Conservation (phyloP, 2,329 filamentous ascomycete genomes). For the Alternaria gaisen region DNA sequence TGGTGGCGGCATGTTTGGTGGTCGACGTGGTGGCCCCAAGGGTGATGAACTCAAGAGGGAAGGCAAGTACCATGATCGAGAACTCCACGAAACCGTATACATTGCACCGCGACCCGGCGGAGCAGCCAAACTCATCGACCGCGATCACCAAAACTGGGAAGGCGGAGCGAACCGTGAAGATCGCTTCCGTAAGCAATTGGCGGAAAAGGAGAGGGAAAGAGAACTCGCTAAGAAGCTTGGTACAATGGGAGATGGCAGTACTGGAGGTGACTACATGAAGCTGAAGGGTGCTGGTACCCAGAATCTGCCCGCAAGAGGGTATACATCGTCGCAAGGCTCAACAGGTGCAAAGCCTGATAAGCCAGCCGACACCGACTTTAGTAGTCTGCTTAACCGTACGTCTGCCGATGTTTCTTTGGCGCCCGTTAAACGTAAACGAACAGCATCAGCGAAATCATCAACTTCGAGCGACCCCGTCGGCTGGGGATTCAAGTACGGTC, state of each 20-base stretch:
- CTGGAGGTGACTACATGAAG: conserved; percentile 76
- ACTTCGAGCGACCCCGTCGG: conserved; percentile 52
- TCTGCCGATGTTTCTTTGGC: conserved; percentile 54
- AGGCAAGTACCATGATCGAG: conserved; percentile 63
- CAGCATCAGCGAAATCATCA: conserved; percentile 41
- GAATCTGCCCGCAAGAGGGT: conserved; percentile 30
- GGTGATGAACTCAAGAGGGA: conserved; percentile 42
- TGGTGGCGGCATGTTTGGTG: conserved; percentile 44
- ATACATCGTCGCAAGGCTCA: conserved; percentile 28
- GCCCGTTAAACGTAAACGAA: conserved; percentile 56
- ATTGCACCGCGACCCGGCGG: conserved; percentile 56
- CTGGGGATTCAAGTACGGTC: conserved; percentile 57
- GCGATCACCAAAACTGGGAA: conserved; percentile 57
- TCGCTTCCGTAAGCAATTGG: conserved; percentile 69
- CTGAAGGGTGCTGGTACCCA: conserved; percentile 34
- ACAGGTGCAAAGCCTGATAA: conserved; percentile 27
- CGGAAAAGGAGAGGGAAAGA: conserved; percentile 74
- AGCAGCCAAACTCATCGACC: conserved; percentile 71
- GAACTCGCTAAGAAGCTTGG: conserved; percentile 75
- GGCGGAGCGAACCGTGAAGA: conserved; percentile 69
- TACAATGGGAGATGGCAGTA: conserved; percentile 66
- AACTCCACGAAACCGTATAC: conserved; percentile 62
- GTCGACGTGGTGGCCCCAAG: conserved; percentile 34
- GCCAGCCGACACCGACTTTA: conserved; percentile 38
- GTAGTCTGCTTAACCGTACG: conserved; percentile 56